Conservation (phyloP, 2,329 filamentous ascomycete genomes). For the Alternaria sp. region DNA sequence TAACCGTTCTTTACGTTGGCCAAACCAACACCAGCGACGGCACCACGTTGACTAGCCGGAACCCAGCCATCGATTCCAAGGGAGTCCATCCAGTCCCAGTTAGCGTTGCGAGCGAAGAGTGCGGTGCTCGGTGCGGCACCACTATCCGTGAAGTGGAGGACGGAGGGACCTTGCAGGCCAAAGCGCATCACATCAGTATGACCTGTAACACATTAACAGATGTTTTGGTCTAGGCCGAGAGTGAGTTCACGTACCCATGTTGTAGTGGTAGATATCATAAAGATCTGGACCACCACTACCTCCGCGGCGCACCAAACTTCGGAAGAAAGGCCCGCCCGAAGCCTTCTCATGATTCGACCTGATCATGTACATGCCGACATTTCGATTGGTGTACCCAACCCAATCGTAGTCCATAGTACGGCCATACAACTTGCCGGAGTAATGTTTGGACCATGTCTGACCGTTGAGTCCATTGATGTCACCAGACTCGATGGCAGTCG, state of each 20-base stretch:
- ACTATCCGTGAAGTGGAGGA: conserved; percentile 50
- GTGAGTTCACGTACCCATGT: conserved; percentile 44
- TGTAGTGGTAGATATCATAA: conserved; percentile 55
- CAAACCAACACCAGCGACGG: conserved; percentile 34
- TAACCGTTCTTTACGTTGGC: conserved; percentile 50
- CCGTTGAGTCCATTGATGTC: conserved; percentile 27
- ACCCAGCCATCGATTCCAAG: conserved; percentile 33
- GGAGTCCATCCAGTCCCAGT: conserved; percentile 30
- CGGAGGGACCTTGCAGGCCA: conserved; percentile 52
- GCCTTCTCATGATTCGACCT: conserved; percentile 53
- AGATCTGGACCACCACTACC: conserved; percentile 47
- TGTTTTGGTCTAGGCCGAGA: background rate
- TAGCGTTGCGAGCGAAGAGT: conserved; percentile 31
- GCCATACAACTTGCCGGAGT: conserved; percentile 50
- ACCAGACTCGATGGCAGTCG: conserved; percentile 26
- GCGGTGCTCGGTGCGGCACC: conserved; percentile 46
- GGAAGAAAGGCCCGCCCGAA: conserved; percentile 49
- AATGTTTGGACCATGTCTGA: conserved; percentile 52
- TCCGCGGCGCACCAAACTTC: conserved; percentile 49
- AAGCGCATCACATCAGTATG: conserved; percentile 52
- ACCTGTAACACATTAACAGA: conserved; percentile 7
- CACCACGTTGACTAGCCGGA: conserved; percentile 22
- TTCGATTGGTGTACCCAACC: conserved; percentile 46
- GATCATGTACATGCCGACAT: conserved; percentile 50
- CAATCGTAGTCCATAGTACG: conserved; percentile 51